Evolutionary conservation across 2,329 filamentous ascomycete genomes (phyloP), one percentile per base, ranked within the genome.

Genomic region (Ophiognomonia clavigignenti-juglandacearum): DNA sequence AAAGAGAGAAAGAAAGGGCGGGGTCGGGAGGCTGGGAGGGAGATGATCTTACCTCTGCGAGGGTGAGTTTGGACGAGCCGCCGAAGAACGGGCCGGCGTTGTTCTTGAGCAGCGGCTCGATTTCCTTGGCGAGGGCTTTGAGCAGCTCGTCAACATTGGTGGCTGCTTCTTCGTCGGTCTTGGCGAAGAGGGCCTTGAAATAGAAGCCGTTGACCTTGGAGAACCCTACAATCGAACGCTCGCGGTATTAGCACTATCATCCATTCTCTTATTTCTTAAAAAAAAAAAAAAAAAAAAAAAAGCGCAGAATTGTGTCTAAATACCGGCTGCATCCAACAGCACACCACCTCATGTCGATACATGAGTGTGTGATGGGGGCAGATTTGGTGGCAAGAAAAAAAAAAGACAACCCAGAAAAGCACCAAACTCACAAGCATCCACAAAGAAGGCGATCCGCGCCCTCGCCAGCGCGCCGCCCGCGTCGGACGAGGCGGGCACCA

Each of bases 371-470:
- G n/a, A n/a, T n/a, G n/a, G n/a, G n/a, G n/a, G n/a, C n/a, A n/a
- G n/a, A n/a, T n/a, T n/a, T n/a, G n/a, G n/a, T n/a, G n/a, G n/a
- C n/a, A n/a, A n/a, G n/a, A n/a, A n/a, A n/a, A n/a, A n/a, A n/a
- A n/a, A n/a, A n/a, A n/a, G n/a, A n/a, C n/a, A n/a, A n/a, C n/a
- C n/a, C n/a, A n/a, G n/a, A n/a, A n/a, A n/a, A n/a, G n/a, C n/a
- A n/a, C n/a, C n/a, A n/a, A n/a, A n/a, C n/a, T n/a, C n/a, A 31
- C 29, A 90, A 0, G 85, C 75, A 56, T 90, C 86, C 37, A 80
- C 77, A 59, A 93, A 91, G 65, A 88, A 87, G 50, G 70, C 73
- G 56, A 89, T 77, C 45, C 78, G 74, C 0, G 87, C 87, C 27
- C 88, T 77, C 40, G 67, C 62, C 20, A 90, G 67, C 1, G 87